Conservation (phyloP, 2,329 filamentous ascomycete species). For the Colletotrichum zoysiae region DNA sequence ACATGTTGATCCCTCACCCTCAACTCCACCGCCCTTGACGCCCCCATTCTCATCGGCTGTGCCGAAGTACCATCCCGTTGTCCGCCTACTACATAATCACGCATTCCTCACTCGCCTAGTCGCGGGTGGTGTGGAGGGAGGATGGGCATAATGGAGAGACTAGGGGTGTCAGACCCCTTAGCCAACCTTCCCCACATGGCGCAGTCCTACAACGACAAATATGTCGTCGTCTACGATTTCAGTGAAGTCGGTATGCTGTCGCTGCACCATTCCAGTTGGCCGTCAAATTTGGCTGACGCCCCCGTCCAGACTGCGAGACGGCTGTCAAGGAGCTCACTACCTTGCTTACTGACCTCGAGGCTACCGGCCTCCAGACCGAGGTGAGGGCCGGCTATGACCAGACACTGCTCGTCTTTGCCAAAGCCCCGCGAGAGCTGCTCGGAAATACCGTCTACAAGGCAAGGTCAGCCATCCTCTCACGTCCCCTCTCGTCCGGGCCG, state of each 20-base stretch:
- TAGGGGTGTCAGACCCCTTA: slow-evolving; percentile 37
- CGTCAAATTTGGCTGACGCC: not conserved
- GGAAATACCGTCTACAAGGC: slow-evolving; percentile 76
- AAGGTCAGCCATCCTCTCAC: slow-evolving; percentile 57
- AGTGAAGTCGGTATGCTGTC: slow-evolving; percentile 48
- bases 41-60: slow-evolving; percentile 30
- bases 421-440: slow-evolving; percentile 72
- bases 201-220: slow-evolving; percentile 53
- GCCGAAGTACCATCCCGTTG: slow-evolving; percentile 17
- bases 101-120: slow-evolving; percentile 13
- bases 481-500: no score
- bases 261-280: not conserved
- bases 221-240: slow-evolving; percentile 57
- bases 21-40: slow-evolving; percentile 1
- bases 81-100: slow-evolving; percentile 28
- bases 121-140: slow-evolving; percentile 25
- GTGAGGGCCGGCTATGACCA: slow-evolving; percentile 78
- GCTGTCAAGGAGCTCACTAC: slow-evolving; percentile 52
- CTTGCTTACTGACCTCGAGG: slow-evolving; percentile 70
- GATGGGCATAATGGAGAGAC: slow-evolving; percentile 40
- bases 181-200: slow-evolving; percentile 30
- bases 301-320: slow-evolving; percentile 49
- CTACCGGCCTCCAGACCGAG: slow-evolving; percentile 76
- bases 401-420: slow-evolving; percentile 75
- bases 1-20: slow-evolving; percentile 13